Evolutionary conservation across 306 rosid species (phyloP).

Genomic region (Cucumis hystrix): DNA sequence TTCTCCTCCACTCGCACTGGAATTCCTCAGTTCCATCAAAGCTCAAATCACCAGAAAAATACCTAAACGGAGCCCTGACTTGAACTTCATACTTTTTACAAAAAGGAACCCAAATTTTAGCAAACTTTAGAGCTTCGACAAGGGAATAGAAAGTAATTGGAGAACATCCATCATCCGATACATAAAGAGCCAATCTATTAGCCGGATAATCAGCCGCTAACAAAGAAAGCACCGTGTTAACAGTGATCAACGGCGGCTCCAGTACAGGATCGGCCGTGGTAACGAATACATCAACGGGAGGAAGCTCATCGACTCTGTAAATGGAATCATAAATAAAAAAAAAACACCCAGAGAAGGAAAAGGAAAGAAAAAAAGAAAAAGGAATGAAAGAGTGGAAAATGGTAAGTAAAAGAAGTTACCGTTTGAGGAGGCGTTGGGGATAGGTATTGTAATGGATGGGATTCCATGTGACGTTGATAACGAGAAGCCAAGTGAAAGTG

Average conservation of each 20-base stretch:
- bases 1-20: slow-evolving; percentile 23
- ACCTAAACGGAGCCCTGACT: slow-evolving; percentile 53
- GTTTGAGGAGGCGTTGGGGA: slow-evolving; percentile 26
- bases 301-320: slow-evolving; percentile 33
- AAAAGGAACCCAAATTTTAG: slow-evolving; percentile 55
- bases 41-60: slow-evolving; percentile 12
- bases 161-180: slow-evolving; percentile 71
- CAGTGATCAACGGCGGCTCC: slow-evolving; percentile 53
- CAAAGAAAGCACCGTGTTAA: slow-evolving; percentile 54
- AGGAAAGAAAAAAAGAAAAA: background rate
- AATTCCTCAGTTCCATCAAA: background rate
- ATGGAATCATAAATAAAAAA: too few relatives aligned
- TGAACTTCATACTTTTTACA: slow-evolving; percentile 40
- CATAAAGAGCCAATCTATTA: slow-evolving; percentile 52
- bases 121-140: slow-evolving; percentile 38
- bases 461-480: slow-evolving; percentile 33
- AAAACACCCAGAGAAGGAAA: background rate
- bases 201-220: slow-evolving; percentile 64
- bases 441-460: slow-evolving; percentile 25
- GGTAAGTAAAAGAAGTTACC: background rate
- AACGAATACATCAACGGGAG: slow-evolving; percentile 51
- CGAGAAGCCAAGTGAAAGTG: slow-evolving; percentile 26
- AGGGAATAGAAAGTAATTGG: slow-evolving; percentile 34
- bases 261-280: slow-evolving; percentile 51
- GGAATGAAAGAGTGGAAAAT: background rate